phyloP scores from a whole-genome alignment of 2,329 filamentous ascomycete genomes.

The Cercospora nicotianae region DNA sequence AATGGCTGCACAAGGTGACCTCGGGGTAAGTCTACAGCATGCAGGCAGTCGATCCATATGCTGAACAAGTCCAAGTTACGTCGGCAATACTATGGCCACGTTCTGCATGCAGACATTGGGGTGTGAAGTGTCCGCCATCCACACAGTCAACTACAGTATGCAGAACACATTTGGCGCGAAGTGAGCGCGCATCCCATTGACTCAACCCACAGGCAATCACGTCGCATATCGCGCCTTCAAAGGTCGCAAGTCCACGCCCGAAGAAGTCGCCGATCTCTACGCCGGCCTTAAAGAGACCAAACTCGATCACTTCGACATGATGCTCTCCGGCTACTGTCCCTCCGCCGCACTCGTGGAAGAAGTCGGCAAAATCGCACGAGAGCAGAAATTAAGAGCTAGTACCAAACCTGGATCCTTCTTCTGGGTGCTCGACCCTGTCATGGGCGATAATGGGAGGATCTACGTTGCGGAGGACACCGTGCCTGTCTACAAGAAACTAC shows the following conservation, averaged over 20 bases:
- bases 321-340: constrained; percentile 93
- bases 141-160: constrained; percentile 97
- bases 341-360: constrained; percentile 80
- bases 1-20: constrained; percentile 58
- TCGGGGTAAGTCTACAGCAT: constrained; percentile 61
- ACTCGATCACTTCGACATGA: constrained; percentile 87
- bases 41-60: constrained; percentile 7
- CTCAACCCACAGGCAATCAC: constrained; percentile 71
- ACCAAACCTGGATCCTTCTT: constrained; percentile 76
- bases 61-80: constrained; percentile 64
- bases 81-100: constrained; percentile 95
- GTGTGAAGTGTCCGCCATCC: constrained; percentile 89
- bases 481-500: constrained; percentile 78
- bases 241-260: constrained; percentile 76
- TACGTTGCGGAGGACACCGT: constrained; percentile 93
- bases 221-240: constrained; percentile 88
- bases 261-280: constrained; percentile 83
- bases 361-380: constrained; percentile 79
- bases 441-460: constrained; percentile 91
- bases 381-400: constrained; percentile 67
- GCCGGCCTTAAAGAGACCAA: constrained; percentile 78
- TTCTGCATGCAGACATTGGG: constrained; percentile 92
- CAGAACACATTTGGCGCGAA: constrained; percentile 19
- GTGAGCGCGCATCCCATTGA: neutral
- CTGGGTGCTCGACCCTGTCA: constrained; percentile 96